Percentiles rank a stretch among this genome's conserved stretches.
Conservation (phyloP, 768 basidiomycete genomes). For the Termitomyces sp. region DNA sequence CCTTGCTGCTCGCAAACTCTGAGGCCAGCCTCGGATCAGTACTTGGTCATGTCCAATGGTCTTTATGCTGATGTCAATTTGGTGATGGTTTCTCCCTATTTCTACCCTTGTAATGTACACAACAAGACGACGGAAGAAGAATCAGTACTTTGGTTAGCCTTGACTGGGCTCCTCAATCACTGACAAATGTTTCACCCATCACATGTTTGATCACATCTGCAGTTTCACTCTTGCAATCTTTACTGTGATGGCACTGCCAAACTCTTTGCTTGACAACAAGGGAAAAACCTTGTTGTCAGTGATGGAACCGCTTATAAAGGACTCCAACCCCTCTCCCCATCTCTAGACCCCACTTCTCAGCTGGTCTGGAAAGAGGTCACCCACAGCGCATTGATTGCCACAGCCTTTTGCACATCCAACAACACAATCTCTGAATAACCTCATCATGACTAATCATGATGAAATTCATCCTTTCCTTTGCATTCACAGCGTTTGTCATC, state of each 20-base stretch:
- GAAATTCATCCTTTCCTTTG: slow-evolving; percentile 4
- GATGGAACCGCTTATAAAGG: neutral
- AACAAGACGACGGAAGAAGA: too few species aligned
- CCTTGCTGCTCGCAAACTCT: too few species aligned
- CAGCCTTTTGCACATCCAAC: slow-evolving; percentile 1
- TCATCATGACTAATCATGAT: neutral
- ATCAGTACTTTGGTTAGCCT: too few species aligned
- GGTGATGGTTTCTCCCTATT: too few species aligned
- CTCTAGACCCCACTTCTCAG: slow-evolving; percentile 8
- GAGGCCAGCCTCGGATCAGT: too few species aligned
- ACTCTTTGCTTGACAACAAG: neutral
- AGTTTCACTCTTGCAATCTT: neutral
- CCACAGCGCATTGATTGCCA: slow-evolving; percentile 13
- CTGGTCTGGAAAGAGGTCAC: slow-evolving; percentile 10
- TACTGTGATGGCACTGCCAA: neutral
- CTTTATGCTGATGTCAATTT: too few species aligned
- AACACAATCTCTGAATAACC: neutral
- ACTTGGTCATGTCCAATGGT: too few species aligned
- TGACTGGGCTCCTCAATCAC: neutral
- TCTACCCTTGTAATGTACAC: too few species aligned
- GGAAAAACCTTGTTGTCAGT: neutral
- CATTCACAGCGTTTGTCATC: neutral
- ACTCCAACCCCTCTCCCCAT: neutral
- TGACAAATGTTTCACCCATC: neutral
- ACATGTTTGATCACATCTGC: neutral